A percentile compares a stretch with the other conserved stretches of the same genome.
These are phyloP conservation scores for Agrocybe praecox DNA, from an alignment of 768 basidiomycete species.

Conservation along the genomic window DNA sequence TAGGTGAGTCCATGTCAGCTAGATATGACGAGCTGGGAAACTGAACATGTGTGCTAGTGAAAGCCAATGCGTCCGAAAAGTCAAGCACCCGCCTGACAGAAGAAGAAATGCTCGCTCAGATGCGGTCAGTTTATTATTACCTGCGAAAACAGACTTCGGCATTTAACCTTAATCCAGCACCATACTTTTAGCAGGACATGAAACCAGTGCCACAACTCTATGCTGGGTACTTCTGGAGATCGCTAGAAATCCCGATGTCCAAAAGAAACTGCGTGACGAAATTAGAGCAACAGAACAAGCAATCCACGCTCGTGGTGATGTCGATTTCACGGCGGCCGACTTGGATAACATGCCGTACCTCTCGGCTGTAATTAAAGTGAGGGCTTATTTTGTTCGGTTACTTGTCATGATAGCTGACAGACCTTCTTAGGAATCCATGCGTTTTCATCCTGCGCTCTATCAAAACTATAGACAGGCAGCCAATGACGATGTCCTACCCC, in stretches of 20 bases:
- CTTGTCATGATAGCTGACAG: neutral
- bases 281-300: conserved; percentile 39
- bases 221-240: conserved; percentile 69
- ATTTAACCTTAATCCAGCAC: conserved; percentile 28
- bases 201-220: conserved; percentile 60
- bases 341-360: conserved; percentile 53
- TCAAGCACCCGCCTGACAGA: conserved; percentile 43
- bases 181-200: conserved; percentile 54
- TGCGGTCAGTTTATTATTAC: conserved; percentile 44
- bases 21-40: neutral
- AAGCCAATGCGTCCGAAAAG: conserved; percentile 55
- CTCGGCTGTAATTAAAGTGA: conserved; percentile 49
- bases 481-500: conserved; percentile 59
- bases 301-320: conserved; percentile 36
- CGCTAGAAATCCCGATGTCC: conserved; percentile 56
- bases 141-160: neutral
- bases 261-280: conserved; percentile 64
- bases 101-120: conserved; percentile 52
- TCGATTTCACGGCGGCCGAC: conserved; percentile 47
- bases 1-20: conserved; percentile 38
- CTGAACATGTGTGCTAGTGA: conserved; percentile 34
- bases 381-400: neutral
- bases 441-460: conserved; percentile 55
- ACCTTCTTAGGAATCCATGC: conserved; percentile 45
- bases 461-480: conserved; percentile 54